Base-by-base conservation (phyloP, 805 yeast genomes). In the Cyberlindnera galapagoensis region DNA sequence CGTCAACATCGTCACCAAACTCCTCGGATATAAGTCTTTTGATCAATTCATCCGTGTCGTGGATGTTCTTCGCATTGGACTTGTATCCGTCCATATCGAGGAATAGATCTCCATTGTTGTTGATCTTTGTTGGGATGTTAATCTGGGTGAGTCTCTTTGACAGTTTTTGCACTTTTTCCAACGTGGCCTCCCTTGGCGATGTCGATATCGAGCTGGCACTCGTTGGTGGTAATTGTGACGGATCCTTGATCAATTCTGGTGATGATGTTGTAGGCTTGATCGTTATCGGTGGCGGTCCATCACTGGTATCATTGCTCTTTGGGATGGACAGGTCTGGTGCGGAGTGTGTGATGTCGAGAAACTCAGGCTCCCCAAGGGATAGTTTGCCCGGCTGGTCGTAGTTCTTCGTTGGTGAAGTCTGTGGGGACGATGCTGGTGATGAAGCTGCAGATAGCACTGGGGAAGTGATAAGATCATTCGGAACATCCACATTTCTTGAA, bases 11-110 rank as follows among this genome's bases (percentile, higher is more conserved):
- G 9, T 57, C 56, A 5, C 80, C 80, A 42, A 88, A 67, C 53
- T 90, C 97, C 43, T 85, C 92, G 21, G 74, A 63, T 31, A 90
- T 64, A 25, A 88, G 64, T 44, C 80, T 77, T 45, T 76, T 76
- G 38, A 92, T 73, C 22, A 82, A 62, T 31, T 77, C 77, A 52
- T 87, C 95, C 0, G 94, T 74, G 44, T 75, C 77, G 31, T 78
- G 77, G 24, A 82, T 74, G 53, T 80, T 85, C 44, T 78, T 76
- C 31, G 78, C 81, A 47, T 80, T 86, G 21, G 94, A 81, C 58
- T 88, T 90, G 60, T 92, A 92, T 12, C 98, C 98, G 47, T 87
- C 94, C 79, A 90, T 85, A 59, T 92, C 98, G 27, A 92, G 62
- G 25, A 87, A 72, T 46, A 92, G 67, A 51, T 87, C 95, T 9